Percentiles rank a stretch among this genome's conserved stretches.
Conservation (phyloP, 2,329 filamentous ascomycete genomes). For the Beauveria bassiana region DNA sequence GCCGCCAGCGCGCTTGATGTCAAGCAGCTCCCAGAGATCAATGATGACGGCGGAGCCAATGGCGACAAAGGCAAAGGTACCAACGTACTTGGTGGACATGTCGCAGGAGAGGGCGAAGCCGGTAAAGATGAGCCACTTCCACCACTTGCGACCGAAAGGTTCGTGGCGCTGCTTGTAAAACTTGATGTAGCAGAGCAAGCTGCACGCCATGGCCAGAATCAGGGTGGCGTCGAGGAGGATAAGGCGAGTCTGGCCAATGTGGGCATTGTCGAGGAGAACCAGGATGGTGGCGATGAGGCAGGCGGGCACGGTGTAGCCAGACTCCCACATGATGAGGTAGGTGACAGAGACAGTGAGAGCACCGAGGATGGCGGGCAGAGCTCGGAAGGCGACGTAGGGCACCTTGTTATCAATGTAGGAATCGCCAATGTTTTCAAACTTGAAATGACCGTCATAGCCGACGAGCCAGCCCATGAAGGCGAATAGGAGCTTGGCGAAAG, state of each 20-base stretch:
- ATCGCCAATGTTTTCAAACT: conserved; percentile 98
- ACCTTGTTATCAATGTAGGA: conserved; percentile 97
- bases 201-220: conserved; percentile 93
- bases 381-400: conserved; percentile 91
- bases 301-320: conserved; percentile 90
- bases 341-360: conserved; percentile 88
- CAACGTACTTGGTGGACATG: conserved; percentile 98
- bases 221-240: conserved; percentile 93
- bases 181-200: conserved; percentile 86
- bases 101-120: conserved; percentile 93
- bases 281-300: conserved; percentile 79
- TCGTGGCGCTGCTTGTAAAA: conserved; percentile 94
- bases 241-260: conserved; percentile 90
- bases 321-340: conserved; percentile 99
- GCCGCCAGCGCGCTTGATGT: conserved; percentile 78
- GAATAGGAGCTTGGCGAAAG: conserved; percentile 96
- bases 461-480: conserved; percentile 96
- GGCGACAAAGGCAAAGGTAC: conserved; percentile 92
- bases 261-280: conserved; percentile 92
- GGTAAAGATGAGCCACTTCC: conserved; percentile 97
- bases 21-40: conserved; percentile 89
- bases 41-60: conserved; percentile 91
- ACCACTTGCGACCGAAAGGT: conserved; percentile 93
- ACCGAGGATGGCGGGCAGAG: conserved; percentile 85
- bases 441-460: conserved; percentile 92